A percentile compares a stretch with the other conserved stretches of the same genome.
Evolutionary conservation across 2,329 filamentous ascomycete genomes (phyloP).

Genomic region (Aciculosporium take): DNA sequence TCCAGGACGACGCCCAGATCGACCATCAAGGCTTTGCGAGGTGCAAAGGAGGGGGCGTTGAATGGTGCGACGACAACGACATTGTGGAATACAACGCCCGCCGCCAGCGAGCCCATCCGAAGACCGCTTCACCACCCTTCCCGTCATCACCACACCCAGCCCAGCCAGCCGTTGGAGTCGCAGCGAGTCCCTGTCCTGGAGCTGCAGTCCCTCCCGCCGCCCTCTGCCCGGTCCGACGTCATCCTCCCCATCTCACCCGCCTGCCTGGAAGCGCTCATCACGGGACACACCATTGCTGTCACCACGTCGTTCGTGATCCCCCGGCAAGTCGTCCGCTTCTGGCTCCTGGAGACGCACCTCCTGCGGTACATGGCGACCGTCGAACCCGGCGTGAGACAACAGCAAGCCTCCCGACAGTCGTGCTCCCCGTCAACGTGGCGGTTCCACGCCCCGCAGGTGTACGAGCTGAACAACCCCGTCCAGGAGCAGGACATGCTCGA

Average conservation of each 20-base stretch:
- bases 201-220: slow-evolving; percentile 32
- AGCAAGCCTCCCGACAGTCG: slow-evolving; percentile 18
- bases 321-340: slow-evolving; percentile 40
- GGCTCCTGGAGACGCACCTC: slow-evolving; percentile 42
- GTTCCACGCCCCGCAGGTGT: slow-evolving; percentile 31
- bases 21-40: neutral
- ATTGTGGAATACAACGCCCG: neutral
- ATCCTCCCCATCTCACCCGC: slow-evolving; percentile 35
- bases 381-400: slow-evolving; percentile 23
- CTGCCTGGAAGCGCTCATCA: slow-evolving; percentile 33
- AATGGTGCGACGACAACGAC: neutral
- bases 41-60: neutral
- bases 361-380: slow-evolving; percentile 47
- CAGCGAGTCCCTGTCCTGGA: slow-evolving; percentile 38
- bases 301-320: slow-evolving; percentile 43
- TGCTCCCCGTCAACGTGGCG: slow-evolving; percentile 11
- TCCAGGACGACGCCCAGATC: neutral
- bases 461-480: slow-evolving; percentile 47
- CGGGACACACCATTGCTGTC: slow-evolving; percentile 38
- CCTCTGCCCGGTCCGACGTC: slow-evolving; percentile 37
- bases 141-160: slow-evolving; percentile 10
- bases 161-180: slow-evolving; percentile 21
- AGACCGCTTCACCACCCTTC: slow-evolving; percentile 15
- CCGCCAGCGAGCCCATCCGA: slow-evolving; percentile 10
- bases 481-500: slow-evolving; percentile 35